A percentile compares a stretch with the other conserved stretches of the same genome.
These are phyloP conservation scores for Immersiella caudata DNA, from an alignment of 495 filamentous ascomycete species.

Conservation along the genomic window DNA sequence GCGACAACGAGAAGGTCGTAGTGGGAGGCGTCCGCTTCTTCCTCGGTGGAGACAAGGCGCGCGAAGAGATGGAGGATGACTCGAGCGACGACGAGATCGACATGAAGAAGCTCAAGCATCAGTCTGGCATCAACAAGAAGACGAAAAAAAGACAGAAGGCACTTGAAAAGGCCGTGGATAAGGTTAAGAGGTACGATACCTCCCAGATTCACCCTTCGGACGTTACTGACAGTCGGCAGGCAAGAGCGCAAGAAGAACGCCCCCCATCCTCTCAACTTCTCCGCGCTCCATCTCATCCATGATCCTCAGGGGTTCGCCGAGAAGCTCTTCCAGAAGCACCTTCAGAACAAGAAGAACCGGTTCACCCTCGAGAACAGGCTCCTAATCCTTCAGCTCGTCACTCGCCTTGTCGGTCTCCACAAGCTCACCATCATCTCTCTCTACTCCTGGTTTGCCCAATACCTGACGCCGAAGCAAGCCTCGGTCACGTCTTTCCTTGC, in stretches of 20 bases:
- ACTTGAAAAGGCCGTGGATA: conserved; percentile 75
- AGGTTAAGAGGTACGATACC: conserved; percentile 54
- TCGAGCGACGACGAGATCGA: conserved; percentile 82
- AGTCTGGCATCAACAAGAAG: conserved; percentile 92
- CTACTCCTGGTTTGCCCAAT: conserved; percentile 85
- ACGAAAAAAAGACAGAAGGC: conserved; percentile 79
- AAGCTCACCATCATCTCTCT: conserved; percentile 65
- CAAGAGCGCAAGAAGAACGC: conserved; percentile 86
- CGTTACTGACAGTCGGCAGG: conserved; percentile 45
- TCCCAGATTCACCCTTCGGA: too few relatives aligned
- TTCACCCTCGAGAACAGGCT: conserved; percentile 91
- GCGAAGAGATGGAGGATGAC: conserved; percentile 88
- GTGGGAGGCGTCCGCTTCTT: conserved; percentile 89
- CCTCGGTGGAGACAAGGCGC: conserved; percentile 90
- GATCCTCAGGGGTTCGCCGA: conserved; percentile 97
- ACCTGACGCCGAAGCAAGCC: conserved; percentile 85
- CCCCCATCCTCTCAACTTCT: conserved; percentile 90
- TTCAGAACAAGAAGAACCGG: conserved; percentile 83
- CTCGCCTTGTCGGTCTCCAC: conserved; percentile 88
- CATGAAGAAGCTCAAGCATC: conserved; percentile 79
- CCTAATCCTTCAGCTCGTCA: conserved; percentile 82
- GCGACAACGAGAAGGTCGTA: conserved; percentile 87
- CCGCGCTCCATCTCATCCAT: conserved; percentile 88
- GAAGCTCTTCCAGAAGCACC: conserved; percentile 82
- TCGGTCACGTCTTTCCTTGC: conserved; percentile 95